Conservation (phyloP, 805 yeast species). For the Lipomyces anomalus region DNA sequence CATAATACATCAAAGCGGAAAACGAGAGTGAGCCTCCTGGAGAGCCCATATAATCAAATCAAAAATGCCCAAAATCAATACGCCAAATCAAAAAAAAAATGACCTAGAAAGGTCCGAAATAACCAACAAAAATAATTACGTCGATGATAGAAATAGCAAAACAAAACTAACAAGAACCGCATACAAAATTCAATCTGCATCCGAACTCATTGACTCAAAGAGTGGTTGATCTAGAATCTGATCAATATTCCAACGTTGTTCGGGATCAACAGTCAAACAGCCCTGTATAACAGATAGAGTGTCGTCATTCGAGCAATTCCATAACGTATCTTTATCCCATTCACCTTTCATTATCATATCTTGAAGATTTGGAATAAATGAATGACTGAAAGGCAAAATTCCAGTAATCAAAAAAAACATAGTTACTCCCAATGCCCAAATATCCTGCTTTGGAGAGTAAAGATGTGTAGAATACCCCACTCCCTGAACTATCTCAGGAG, state of each 20-base stretch:
- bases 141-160: no score
- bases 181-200: no score
- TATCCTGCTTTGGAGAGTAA: slow-evolving; percentile 47
- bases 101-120: no score
- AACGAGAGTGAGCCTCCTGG: no score
- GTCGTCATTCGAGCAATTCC: slow-evolving; percentile 19
- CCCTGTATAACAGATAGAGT: slow-evolving; percentile 42
- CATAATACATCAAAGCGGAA: no score
- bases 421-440: slow-evolving; percentile 87
- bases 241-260: slow-evolving; percentile 48
- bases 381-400: slow-evolving; percentile 74
- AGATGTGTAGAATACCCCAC: slow-evolving; percentile 49
- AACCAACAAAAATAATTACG: no score
- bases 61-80: no score
- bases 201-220: no score
- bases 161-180: no score
- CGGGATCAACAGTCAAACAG: slow-evolving; percentile 48
- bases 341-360: slow-evolving; percentile 65
- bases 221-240: slow-evolving; percentile 29
- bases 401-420: slow-evolving; percentile 69
- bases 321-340: slow-evolving; percentile 46
- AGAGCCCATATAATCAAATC: no score
- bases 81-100: no score
- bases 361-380: slow-evolving; percentile 73
- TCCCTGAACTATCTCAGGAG: slow-evolving; percentile 67